Conservation (phyloP, 1,139 yeast genomes). For the Pichia sp. region DNA sequence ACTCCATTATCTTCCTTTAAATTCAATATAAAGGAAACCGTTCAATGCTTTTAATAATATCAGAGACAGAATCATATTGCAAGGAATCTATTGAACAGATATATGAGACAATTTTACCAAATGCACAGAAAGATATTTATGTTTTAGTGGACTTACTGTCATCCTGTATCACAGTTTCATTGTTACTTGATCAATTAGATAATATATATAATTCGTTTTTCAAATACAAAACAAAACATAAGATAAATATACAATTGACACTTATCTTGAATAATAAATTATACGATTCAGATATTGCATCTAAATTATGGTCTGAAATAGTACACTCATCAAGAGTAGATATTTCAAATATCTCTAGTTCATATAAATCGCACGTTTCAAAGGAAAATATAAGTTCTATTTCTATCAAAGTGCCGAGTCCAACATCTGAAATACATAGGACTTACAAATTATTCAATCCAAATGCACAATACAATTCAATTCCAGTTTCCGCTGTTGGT, state of each 20-base stretch:
- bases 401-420: no score
- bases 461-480: background rate
- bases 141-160: background rate
- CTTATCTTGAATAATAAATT: conserved; percentile 3
- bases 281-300: conserved; percentile 1
- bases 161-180: background rate
- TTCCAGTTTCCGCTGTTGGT: conserved; percentile 56
- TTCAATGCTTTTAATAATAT: conserved; percentile 1
- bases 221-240: background rate
- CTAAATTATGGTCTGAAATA: conserved; percentile 5
- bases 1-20: no score
- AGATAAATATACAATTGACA: background rate
- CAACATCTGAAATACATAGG: background rate
- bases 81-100: background rate
- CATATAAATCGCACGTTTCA: conserved; percentile 1
- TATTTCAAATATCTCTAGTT: background rate
- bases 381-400: background rate
- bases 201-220: conserved; percentile 5
- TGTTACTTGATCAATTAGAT: conserved; percentile 2
- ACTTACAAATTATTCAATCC: conserved; percentile 4
- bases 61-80: conserved; percentile 5
- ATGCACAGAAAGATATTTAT: background rate
- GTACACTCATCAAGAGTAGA: background rate
- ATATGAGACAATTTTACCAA: background rate
- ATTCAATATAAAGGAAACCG: no score